Evolutionary conservation across 2,329 filamentous ascomycete species (phyloP).

Genomic region (Dryadomyces quercivorus): DNA sequence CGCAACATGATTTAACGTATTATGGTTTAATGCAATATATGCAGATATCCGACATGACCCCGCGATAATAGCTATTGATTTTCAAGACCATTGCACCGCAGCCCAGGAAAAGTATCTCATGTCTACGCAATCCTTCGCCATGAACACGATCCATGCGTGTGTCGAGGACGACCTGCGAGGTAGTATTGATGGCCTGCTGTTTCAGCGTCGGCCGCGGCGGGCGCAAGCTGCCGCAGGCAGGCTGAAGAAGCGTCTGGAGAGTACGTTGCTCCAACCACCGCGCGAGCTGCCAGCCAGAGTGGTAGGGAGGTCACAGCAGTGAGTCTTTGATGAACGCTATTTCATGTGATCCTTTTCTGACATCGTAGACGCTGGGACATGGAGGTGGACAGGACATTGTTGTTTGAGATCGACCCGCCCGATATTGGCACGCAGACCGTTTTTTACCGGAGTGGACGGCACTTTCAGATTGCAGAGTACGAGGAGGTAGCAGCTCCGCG

Average conservation of each 20-base stretch:
- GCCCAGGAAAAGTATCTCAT: background rate
- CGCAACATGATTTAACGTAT: background rate
- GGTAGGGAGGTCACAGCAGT: constrained; percentile 81
- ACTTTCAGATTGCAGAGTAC: constrained; percentile 87
- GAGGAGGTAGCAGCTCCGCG: constrained; percentile 86
- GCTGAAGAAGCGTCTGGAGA: constrained; percentile 60
- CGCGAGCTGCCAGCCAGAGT: constrained; percentile 70
- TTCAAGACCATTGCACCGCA: background rate
- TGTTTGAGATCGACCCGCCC: constrained; percentile 79
- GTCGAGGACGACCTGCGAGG: constrained; percentile 1
- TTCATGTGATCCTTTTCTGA: background rate
- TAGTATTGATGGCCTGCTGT: constrained; percentile 9
- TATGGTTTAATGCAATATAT: background rate
- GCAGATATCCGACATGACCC: background rate
- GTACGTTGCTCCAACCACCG: constrained; percentile 68
- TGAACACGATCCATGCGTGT: constrained; percentile 3
- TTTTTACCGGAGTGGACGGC: constrained; percentile 81
- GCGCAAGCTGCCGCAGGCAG: constrained; percentile 24
- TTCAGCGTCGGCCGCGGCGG: constrained; percentile 5
- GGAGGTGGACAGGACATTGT: constrained; percentile 64
- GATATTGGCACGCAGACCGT: constrained; percentile 91
- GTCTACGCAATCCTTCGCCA: background rate
- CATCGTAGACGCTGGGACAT: constrained; percentile 55
- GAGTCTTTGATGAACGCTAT: constrained; percentile 11
- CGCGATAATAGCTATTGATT: background rate